Base-by-base conservation (phyloP, 169 alveolate species). In the Besnoitia besnoiti region DNA sequence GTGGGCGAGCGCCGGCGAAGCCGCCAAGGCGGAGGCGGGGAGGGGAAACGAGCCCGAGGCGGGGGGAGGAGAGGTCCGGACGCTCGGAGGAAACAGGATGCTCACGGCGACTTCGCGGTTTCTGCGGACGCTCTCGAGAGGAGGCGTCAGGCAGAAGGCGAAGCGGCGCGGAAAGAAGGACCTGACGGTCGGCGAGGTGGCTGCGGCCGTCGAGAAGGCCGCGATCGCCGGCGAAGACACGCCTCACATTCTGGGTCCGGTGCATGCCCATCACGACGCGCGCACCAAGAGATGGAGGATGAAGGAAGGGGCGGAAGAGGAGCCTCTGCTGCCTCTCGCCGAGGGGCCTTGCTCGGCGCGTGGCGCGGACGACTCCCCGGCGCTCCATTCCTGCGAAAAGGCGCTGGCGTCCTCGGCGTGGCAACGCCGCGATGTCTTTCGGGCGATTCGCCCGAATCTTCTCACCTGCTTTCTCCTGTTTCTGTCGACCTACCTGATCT, bases 401-500 rank as follows among this genome's bases (percentile, higher is more conserved):
- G 67, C 67, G 12, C 67, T 55, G 5, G 12, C 24, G 7, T 1
- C 33, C 7, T 21, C 67, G 67, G 12, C 67, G 27, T 73, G 82
- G 82, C 39, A 42, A 30, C 39, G 82, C 39, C 5, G 82, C 16
- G 82, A 73, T 73, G 84, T 77, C 39, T 55, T 77, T 24, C 46
- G 93, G 47, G 61, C 49, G 50, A 75, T 51, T 85, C 79, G 93
- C 76, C 10, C 87, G 46, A 50, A 75, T 24, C 61, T 90, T 30
- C 33, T 90, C 44, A 75, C 80, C 73, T 76, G 89, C 49, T 90
- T 90, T 37, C 76, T 90, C 21, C 85, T 90, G 67, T 90, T 75
- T 5, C 87, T 90, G 19, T 49, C 89, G 19, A 90, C 93, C 21
- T 90, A 49, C 39, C n/a, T 90, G 46, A 42, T 90, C 12, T 90